These are phyloP conservation scores for Ceratobasidium sp. DNA, from an alignment of 1,284 basidiomycete genomes.

Conservation along the genomic window DNA sequence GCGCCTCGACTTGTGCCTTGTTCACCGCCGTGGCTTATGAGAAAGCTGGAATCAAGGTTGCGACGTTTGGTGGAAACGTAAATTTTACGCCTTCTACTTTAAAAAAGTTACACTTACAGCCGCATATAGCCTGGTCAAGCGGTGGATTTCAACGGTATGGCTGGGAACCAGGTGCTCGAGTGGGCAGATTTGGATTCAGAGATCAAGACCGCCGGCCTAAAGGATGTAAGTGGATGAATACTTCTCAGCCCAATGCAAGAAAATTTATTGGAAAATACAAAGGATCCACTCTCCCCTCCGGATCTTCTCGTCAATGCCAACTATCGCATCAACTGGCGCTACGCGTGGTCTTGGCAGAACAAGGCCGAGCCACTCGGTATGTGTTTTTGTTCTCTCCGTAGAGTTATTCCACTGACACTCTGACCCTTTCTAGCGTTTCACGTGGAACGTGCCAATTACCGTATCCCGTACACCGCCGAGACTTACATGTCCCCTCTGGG, in stretches of 20 bases:
- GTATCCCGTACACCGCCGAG: constrained; percentile 42
- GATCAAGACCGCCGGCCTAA: constrained; percentile 69
- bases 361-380: constrained; percentile 36
- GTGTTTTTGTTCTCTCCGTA: background rate
- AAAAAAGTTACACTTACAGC: background rate
- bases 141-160: constrained; percentile 72
- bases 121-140: constrained; percentile 57
- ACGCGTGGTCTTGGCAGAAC: constrained; percentile 34
- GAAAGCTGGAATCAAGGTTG: constrained; percentile 65
- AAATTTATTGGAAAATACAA: background rate
- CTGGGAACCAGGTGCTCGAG: constrained; percentile 72
- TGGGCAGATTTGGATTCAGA: constrained; percentile 71
- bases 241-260: background rate
- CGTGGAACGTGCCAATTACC: constrained; percentile 34
- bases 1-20: constrained; percentile 73
- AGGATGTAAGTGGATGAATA: constrained; percentile 50
- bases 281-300: constrained; percentile 29
- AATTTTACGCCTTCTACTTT: background rate
- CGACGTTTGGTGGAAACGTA: constrained; percentile 67
- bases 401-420: background rate
- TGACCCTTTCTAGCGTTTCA: constrained; percentile 8
- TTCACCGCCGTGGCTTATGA: constrained; percentile 73
- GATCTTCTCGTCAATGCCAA: constrained; percentile 39
- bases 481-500: constrained; percentile 47
- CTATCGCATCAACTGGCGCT: constrained; percentile 38